Evolutionary conservation across 805 yeast genomes (phyloP).

Genomic region (Sugiyamaella mastotermitis): DNA sequence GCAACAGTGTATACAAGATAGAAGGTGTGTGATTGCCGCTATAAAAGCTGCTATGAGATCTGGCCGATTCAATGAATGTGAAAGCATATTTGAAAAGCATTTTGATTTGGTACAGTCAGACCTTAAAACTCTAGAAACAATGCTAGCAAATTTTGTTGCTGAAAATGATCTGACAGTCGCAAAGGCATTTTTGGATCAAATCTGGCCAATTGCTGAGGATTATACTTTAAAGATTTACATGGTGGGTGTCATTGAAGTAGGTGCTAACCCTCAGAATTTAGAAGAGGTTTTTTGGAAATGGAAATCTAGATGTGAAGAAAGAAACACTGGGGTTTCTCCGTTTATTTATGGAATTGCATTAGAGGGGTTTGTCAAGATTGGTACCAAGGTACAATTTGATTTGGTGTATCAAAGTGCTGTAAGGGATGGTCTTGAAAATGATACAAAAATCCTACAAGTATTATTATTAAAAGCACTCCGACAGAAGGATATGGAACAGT

Average conservation of each 20-base stretch:
- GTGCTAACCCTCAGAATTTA: slow-evolving; percentile 9
- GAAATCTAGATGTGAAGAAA: slow-evolving; percentile 3
- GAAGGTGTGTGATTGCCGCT: slow-evolving; percentile 10
- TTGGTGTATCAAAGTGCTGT: slow-evolving; percentile 3
- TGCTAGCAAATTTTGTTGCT: slow-evolving; percentile 13
- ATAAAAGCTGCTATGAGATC: slow-evolving; percentile 13
- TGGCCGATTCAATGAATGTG: slow-evolving; percentile 10
- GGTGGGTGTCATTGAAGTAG: slow-evolving; percentile 9
- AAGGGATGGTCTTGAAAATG: slow-evolving; percentile 6
- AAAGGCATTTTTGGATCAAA: slow-evolving; percentile 14
- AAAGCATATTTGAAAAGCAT: slow-evolving; percentile 13
- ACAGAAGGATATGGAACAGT: slow-evolving; percentile 3
- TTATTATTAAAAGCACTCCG: slow-evolving; percentile 9
- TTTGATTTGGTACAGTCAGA: slow-evolving; percentile 9
- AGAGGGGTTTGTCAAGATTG: slow-evolving; percentile 8
- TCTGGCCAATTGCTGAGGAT: slow-evolving; percentile 9
- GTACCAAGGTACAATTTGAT: slow-evolving; percentile 3
- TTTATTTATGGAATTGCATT: slow-evolving; percentile 8
- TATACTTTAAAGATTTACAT: slow-evolving; percentile 12
- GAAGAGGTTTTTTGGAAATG: slow-evolving; percentile 13
- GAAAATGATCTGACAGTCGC: slow-evolving; percentile 17
- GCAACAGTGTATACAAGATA: slow-evolving; percentile 4
- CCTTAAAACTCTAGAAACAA: slow-evolving; percentile 7
- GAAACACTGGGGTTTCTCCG: neutral
- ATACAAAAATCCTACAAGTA: slow-evolving; percentile 8